Evolutionary conservation across 305 asterid genomes (phyloP).

Genomic region (Fraxinus paxiana): DNA sequence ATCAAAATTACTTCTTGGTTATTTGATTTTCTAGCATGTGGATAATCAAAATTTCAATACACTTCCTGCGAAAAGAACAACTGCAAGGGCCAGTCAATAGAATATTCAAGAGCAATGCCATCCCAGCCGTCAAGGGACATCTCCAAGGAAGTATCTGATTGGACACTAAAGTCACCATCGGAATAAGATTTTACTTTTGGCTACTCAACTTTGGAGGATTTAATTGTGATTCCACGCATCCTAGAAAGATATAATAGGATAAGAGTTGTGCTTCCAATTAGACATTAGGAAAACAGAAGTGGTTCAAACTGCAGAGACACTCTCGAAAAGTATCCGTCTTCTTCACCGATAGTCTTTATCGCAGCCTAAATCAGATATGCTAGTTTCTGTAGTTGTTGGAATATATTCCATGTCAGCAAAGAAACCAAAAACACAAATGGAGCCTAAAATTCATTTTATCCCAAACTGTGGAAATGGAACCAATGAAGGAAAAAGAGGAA

Average conservation of each 20-base stretch:
- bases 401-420: constrained; percentile 13
- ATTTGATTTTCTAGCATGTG: neutral
- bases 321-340: constrained; percentile 82
- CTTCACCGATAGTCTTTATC: constrained; percentile 86
- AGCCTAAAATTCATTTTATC: neutral
- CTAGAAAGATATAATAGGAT: constrained; percentile 38
- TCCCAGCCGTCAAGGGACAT: constrained; percentile 91
- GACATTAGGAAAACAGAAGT: constrained; percentile 19
- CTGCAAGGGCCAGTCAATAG: constrained; percentile 96
- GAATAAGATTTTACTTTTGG: constrained; percentile 57
- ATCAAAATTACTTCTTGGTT: no score
- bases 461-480: constrained; percentile 6
- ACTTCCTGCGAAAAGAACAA: constrained; percentile 77
- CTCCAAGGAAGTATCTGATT: constrained; percentile 56
- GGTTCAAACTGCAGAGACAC: constrained; percentile 68
- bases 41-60: neutral
- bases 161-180: constrained; percentile 61
- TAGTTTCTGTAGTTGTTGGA: constrained; percentile 26
- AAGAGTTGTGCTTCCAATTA: constrained; percentile 15
- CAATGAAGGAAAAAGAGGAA: constrained; percentile 14
- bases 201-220: constrained; percentile 60
- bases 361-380: constrained; percentile 66
- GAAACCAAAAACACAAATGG: constrained; percentile 2
- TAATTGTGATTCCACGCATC: constrained; percentile 68
- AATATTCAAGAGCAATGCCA: constrained; percentile 86